A percentile compares a stretch with the other conserved stretches of the same genome.
These are phyloP conservation scores for Conidiobolus incongruus DNA, from an alignment of 371 early-diverging fungal species.

Conservation along the genomic window DNA sequence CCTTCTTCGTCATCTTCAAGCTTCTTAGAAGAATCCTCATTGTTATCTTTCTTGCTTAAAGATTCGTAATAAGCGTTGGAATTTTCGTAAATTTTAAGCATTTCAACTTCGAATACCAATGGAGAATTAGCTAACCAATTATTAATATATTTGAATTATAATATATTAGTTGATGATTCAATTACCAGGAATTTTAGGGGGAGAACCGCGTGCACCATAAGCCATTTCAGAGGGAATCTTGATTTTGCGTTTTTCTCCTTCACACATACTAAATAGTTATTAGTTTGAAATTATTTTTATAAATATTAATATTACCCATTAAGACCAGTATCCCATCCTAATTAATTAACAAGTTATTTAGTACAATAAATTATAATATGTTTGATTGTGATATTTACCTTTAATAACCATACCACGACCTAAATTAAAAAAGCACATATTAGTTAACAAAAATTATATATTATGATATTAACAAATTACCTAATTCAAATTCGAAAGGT, in stretches of 20 bases:
- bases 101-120: conserved; percentile 39
- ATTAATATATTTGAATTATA: background rate
- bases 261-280: conserved; percentile 34
- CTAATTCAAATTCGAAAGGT: conserved; percentile 51
- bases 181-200: conserved; percentile 25
- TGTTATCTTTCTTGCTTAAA: too few species aligned
- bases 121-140: conserved; percentile 15
- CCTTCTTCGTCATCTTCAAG: too few species aligned
- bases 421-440: background rate
- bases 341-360: background rate
- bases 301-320: conserved; percentile 14
- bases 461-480: conserved; percentile 11
- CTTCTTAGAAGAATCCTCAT: too few species aligned
- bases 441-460: background rate
- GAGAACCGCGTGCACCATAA: conserved; percentile 31
- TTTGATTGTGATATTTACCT: conserved; percentile 10
- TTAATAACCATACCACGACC: conserved; percentile 30
- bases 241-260: conserved; percentile 62
- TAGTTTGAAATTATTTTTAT: background rate
- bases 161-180: background rate
- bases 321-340: conserved; percentile 64
- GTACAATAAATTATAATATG: background rate
- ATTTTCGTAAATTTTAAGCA: conserved; percentile 29
- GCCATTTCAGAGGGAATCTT: conserved; percentile 51
- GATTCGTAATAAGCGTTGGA: too few species aligned